Base-by-base conservation (phyloP, 106 monocot species). In the Acorus gramineus region DNA sequence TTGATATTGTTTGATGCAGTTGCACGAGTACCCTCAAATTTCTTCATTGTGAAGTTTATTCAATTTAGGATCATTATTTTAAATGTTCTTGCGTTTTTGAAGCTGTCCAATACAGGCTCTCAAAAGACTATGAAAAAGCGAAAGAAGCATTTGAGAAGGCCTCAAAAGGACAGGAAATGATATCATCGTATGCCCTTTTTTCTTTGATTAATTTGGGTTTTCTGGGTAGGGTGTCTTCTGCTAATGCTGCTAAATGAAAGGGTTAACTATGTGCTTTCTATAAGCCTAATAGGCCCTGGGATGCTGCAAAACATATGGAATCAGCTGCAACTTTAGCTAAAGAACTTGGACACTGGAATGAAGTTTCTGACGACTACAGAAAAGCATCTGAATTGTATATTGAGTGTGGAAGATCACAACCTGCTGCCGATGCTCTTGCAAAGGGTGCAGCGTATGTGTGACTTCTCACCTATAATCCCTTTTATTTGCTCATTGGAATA, bases 231-330 rank as follows among this genome's bases (percentile, higher is more conserved):
- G 46, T 10, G 0, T 42, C 48, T 28, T 12, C 28, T 13, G 11
- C 2, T 56, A 11, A 52, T 8, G 42, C 9, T 55, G 50, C 28
- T 64, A 4, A 9, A 65, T 3, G 43, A 66, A 49, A 44, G 45
- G 14, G 14, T 44, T 3, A 47, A 6, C 13, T 54, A 45, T 56
- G 46, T 10, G 8, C 4, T 43, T 3, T 74, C 8, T 67, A 56
- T 60, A 49, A 76, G 60, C 62, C 72, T 70, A 11, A 46, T 77
- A 92, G 85, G 62, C 98, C 98, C 45, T 99, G 98, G 98, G 98
- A 99, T 89, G 98, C 98, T 67, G 98, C 98, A 46, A 99, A 99
- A 66, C 92, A 92, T 64, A 79, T 92, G 88, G 98, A 99, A 65
- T 85, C 98, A 71, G 98, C 98, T 80, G 98, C 73, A 67, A 73